phyloP scores from a whole-genome alignment of 139 green algal species.

The Pseudopediastrum boryanum region DNA sequence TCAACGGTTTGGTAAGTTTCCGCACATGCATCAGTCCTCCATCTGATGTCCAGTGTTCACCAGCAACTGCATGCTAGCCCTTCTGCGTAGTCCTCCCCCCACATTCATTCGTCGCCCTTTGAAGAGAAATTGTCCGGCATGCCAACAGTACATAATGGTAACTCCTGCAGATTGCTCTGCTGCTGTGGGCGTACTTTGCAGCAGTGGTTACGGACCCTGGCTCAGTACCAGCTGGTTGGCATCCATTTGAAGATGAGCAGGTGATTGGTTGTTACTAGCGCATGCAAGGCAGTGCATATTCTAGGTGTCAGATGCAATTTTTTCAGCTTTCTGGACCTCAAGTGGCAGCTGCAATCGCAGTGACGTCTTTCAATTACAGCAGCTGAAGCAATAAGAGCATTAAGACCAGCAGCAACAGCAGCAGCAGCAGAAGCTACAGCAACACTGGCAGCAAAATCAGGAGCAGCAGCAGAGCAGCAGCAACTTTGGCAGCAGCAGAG shows the following conservation, averaged over 20 bases:
- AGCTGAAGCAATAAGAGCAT: not conserved
- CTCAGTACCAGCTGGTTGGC: slow-evolving; percentile 85
- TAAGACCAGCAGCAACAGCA: not conserved
- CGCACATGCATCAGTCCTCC: not conserved
- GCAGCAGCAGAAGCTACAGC: not conserved
- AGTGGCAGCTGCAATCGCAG: not conserved
- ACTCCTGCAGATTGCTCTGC: slow-evolving; percentile 41
- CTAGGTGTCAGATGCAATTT: not conserved
- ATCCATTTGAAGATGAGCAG: slow-evolving; percentile 82
- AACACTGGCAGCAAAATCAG: no score
- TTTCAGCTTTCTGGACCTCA: not conserved
- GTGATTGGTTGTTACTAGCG: slow-evolving; percentile 30
- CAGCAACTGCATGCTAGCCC: no score
- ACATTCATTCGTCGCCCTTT: no score
- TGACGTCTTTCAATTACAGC: not conserved
- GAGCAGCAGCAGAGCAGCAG: no score
- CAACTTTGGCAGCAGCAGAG: no score
- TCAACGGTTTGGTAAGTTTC: slow-evolving; percentile 58
- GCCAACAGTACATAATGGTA: not conserved
- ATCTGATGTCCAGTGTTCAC: not conserved
- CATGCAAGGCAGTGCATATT: not conserved
- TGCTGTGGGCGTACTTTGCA: slow-evolving; percentile 94
- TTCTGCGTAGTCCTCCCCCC: no score
- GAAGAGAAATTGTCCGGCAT: no score
- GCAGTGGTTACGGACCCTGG: slow-evolving; percentile 83